A percentile compares a stretch with the other conserved stretches of the same genome.
phyloP scores from a whole-genome alignment of 371 early-diverging fungal genomes.

The Rhizopus stolonifer region DNA sequence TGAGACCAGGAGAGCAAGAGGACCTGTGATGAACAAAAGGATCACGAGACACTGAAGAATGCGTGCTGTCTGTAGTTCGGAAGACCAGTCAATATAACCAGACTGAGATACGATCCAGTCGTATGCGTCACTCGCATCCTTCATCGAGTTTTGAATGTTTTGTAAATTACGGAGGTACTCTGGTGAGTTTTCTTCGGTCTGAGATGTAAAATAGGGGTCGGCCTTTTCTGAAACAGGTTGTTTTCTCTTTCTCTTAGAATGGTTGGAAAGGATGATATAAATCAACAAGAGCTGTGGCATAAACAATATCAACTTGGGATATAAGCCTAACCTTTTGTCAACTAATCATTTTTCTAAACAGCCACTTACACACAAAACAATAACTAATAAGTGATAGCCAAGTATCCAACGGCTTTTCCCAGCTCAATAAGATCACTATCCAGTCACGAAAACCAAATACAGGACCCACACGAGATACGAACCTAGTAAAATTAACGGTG shows the following conservation, averaged over 20 bases:
- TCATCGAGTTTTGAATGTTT: conserved; percentile 48
- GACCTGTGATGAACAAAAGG: conserved; percentile 9
- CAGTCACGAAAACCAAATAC: conserved; percentile 43
- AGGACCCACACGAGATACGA: conserved; percentile 44
- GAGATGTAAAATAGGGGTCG: too few species aligned
- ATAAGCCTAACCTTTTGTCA: too few species aligned
- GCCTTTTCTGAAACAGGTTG: neutral
- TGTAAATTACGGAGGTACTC: conserved; percentile 42
- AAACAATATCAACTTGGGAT: conserved; percentile 37
- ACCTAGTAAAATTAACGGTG: conserved; percentile 43
- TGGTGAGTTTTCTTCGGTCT: conserved; percentile 38
- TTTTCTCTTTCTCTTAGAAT: conserved; percentile 6
- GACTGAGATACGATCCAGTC: conserved; percentile 23
- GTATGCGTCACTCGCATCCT: conserved; percentile 38
- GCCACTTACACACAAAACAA: conserved; percentile 32
- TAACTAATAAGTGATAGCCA: conserved; percentile 33
- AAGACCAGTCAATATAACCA: conserved; percentile 37
- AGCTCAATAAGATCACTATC: conserved; percentile 35
- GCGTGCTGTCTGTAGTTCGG: conserved; percentile 27
- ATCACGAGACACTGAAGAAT: conserved; percentile 31
- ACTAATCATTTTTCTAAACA: too few species aligned
- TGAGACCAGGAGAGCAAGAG: conserved; percentile 9
- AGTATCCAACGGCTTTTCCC: conserved; percentile 43
- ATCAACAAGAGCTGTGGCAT: conserved; percentile 33
- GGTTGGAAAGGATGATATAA: conserved; percentile 11